Conservation (phyloP, 2,329 filamentous ascomycete genomes). For the Camptophora hylomeconis region DNA sequence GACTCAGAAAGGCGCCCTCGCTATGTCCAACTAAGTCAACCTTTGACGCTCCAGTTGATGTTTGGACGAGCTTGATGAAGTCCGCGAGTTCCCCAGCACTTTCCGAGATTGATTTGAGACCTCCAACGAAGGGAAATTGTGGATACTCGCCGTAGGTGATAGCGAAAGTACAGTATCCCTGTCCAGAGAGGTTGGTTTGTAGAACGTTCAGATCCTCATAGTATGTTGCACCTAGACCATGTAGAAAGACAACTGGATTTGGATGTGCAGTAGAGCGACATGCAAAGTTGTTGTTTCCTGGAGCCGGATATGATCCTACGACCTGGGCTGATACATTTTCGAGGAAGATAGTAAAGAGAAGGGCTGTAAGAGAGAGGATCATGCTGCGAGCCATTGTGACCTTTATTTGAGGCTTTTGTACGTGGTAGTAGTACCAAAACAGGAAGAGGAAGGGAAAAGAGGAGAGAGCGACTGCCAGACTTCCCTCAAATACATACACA, state of each 20-base stretch:
- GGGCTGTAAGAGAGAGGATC: too few relatives aligned
- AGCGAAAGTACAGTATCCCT: slow-evolving; percentile 32
- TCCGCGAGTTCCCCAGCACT: slow-evolving; percentile 27
- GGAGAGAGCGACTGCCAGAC: too few relatives aligned
- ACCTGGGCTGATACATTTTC: too few relatives aligned
- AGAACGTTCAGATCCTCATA: slow-evolving; percentile 26
- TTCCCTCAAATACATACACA: too few relatives aligned
- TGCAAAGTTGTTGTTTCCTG: slow-evolving; percentile 26
- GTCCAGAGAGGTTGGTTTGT: slow-evolving; percentile 23
- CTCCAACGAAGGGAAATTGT: slow-evolving; percentile 26
- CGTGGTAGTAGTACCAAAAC: too few relatives aligned
- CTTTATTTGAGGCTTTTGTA: too few relatives aligned
- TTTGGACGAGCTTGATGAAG: slow-evolving; percentile 25
- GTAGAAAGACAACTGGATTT: slow-evolving; percentile 25
- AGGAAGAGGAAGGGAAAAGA: too few relatives aligned
- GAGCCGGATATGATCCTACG: too few relatives aligned
- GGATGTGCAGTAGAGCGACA: slow-evolving; percentile 19
- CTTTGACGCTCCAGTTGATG: slow-evolving; percentile 24
- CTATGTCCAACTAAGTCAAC: slow-evolving; percentile 32
- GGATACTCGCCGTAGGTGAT: slow-evolving; percentile 29
- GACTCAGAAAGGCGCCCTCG: slow-evolving; percentile 29
- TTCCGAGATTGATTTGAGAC: slow-evolving; percentile 25
- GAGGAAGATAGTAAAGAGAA: too few relatives aligned
- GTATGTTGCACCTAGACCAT: slow-evolving; percentile 25
- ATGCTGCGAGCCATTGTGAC: too few relatives aligned